phyloP scores from a whole-genome alignment of 495 filamentous ascomycete genomes.

The Penicillium maclennaniae region DNA sequence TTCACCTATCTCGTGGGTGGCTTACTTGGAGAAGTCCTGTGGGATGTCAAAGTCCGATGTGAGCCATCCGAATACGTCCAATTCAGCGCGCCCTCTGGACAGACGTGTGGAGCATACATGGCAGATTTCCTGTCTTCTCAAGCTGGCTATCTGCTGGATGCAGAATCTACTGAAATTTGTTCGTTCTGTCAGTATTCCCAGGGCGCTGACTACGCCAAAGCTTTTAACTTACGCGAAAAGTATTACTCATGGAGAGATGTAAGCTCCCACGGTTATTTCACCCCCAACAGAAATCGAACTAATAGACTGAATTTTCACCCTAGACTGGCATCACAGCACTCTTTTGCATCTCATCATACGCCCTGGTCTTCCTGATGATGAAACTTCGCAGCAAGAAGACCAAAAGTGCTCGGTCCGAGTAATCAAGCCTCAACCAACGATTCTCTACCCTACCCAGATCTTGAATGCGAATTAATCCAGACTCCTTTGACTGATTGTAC shows the following conservation, averaged over 20 bases:
- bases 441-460: background rate
- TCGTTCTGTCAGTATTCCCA: constrained; percentile 54
- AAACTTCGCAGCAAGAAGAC: constrained; percentile 44
- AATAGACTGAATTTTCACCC: constrained; percentile 6
- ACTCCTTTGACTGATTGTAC: background rate
- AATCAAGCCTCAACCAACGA: background rate
- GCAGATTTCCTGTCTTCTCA: constrained; percentile 43
- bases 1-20: constrained; percentile 54
- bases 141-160: constrained; percentile 58
- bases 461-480: background rate
- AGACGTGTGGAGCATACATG: constrained; percentile 69
- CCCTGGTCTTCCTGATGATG: constrained; percentile 41
- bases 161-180: constrained; percentile 52
- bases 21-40: constrained; percentile 40
- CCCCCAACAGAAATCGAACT: background rate
- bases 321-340: constrained; percentile 42
- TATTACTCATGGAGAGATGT: constrained; percentile 46
- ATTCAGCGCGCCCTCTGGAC: constrained; percentile 58
- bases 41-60: constrained; percentile 53
- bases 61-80: constrained; percentile 50
- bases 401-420: constrained; percentile 33
- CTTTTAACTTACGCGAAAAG: constrained; percentile 36
- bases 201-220: constrained; percentile 39
- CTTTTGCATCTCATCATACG: constrained; percentile 41
- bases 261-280: constrained; percentile 6